These are phyloP conservation scores for Ceratocystis cacaofunesta DNA, from an alignment of 2,329 filamentous ascomycete species.

Conservation along the genomic window DNA sequence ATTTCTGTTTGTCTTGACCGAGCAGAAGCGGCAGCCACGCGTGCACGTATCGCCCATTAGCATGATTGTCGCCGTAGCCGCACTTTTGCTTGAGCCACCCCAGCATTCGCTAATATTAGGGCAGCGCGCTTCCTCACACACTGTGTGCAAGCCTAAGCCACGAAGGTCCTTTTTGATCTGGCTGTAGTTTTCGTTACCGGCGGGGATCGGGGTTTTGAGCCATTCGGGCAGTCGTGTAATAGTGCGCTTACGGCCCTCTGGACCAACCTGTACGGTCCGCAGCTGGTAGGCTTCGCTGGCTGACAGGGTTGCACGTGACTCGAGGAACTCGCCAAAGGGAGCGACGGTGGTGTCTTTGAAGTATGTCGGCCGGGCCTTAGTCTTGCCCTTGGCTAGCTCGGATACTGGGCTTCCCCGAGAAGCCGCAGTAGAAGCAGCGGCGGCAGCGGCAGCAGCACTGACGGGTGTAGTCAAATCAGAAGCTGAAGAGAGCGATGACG, in stretches of 20 bases:
- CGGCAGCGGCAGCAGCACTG: constrained; percentile 17
- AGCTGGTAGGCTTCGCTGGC: constrained; percentile 43
- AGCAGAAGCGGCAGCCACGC: constrained; percentile 89
- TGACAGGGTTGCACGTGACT: constrained; percentile 30
- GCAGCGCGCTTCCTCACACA: constrained; percentile 93
- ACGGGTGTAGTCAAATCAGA: constrained; percentile 11
- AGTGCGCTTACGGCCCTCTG: constrained; percentile 45
- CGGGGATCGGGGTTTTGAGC: constrained; percentile 91
- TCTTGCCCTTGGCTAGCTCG: constrained; percentile 25
- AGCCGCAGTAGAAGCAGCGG: constrained; percentile 17
- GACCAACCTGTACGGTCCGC: constrained; percentile 49
- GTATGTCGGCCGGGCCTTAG: constrained; percentile 32
- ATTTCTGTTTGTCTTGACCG: constrained; percentile 71
- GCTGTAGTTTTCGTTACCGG: constrained; percentile 68
- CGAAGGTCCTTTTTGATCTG: constrained; percentile 88
- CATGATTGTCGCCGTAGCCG: constrained; percentile 97
- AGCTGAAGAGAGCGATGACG: constrained; percentile 6
- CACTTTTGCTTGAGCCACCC: constrained; percentile 77
- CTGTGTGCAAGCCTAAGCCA: constrained; percentile 79
- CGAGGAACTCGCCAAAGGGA: constrained; percentile 44
- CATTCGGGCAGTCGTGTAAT: constrained; percentile 71
- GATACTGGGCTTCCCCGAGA: constrained; percentile 12
- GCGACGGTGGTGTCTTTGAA: constrained; percentile 45
- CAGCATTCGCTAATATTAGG: constrained; percentile 98
- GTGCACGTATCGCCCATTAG: constrained; percentile 98